Evolutionary conservation across 208 protist genomes (phyloP), one percentile per base, ranked within the genome.

Genomic region (Trypanosoma lewisi): DNA sequence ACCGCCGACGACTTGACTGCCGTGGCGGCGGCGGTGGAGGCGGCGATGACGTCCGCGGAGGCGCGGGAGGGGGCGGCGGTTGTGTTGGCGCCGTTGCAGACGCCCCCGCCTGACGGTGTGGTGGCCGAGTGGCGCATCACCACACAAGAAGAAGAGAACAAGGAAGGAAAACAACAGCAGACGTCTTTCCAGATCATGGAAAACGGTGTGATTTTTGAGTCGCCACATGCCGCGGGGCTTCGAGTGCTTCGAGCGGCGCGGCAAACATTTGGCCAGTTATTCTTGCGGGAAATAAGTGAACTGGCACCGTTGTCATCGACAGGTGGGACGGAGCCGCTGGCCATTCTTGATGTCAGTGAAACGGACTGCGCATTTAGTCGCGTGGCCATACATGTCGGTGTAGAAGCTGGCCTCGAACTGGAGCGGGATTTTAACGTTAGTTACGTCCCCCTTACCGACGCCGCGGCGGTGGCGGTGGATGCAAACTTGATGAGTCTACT

Each of bases 361-460:
- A 73, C 86, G 49, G 85, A 91, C 66, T 84, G 82, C 51, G 77
- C 79, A 41, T 88, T 91, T 53, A 75, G 77, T 54, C 81, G 85
- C 48, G 78, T 78, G 19, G 82, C 85, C 0, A 50, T 82, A 51
- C 78, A 86, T 55, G 75, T 77, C 2, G 77, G 76, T 11, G 52
- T 87, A 28, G 78, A 87, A 44, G 27, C 78, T 39, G 81, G 74
- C 47, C 74, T 91, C 2, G 75, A 81, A 60, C 68, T 66, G 11
- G 75, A 74, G 34, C 66, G 71, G 42, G 65, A 76, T 11, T 83
- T 79, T 54, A 80, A 83, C 41, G 78, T 91, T 49, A 80, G 54
- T 19, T 83, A 77, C 52, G 75, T 87, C 12, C 84, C 84, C 23
- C 69, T 91, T 28, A 87, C 67, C 12, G 36, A 76, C 55, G 51